Evolutionary conservation across 164 flowering plant species (phyloP).

Genomic region (Stephania cephalantha): DNA sequence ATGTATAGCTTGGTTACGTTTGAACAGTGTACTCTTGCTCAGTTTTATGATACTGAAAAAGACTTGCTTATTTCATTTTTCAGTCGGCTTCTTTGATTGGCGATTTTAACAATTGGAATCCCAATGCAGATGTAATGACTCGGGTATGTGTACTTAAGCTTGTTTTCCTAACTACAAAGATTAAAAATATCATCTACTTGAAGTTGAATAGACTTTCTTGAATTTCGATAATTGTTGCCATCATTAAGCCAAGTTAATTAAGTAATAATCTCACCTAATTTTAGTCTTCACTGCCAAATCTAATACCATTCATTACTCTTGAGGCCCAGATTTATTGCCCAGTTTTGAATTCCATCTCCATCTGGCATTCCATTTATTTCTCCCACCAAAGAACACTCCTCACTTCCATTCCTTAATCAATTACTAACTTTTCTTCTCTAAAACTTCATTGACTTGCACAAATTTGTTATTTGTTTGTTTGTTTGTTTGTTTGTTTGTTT

Average conservation of each 20-base stretch:
- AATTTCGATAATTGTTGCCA: background rate
- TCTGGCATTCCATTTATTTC: slow-evolving; percentile 35
- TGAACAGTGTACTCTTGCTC: too few relatives aligned
- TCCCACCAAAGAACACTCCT: slow-evolving; percentile 1
- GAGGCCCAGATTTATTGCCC: slow-evolving; percentile 20
- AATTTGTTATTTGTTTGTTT: too few relatives aligned
- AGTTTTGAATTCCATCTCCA: slow-evolving; percentile 20
- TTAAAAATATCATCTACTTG: too few relatives aligned
- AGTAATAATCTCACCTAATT: background rate
- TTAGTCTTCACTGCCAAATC: background rate
- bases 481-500: too few relatives aligned
- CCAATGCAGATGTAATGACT: too few relatives aligned
- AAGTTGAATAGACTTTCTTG: background rate
- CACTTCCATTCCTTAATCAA: background rate
- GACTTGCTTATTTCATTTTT: too few relatives aligned
- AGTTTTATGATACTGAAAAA: too few relatives aligned
- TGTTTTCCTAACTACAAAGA: too few relatives aligned
- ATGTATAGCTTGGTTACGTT: too few relatives aligned
- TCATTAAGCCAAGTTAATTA: background rate
- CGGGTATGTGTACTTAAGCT: too few relatives aligned
- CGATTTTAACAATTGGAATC: too few relatives aligned
- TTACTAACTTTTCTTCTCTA: slow-evolving; percentile 12
- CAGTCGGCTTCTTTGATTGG: too few relatives aligned
- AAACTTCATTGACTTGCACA: slow-evolving; percentile 18
- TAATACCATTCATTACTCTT: slow-evolving; percentile 10